Evolutionary conservation across 106 monocot species (phyloP).

Genomic region (Posidonia australis): DNA sequence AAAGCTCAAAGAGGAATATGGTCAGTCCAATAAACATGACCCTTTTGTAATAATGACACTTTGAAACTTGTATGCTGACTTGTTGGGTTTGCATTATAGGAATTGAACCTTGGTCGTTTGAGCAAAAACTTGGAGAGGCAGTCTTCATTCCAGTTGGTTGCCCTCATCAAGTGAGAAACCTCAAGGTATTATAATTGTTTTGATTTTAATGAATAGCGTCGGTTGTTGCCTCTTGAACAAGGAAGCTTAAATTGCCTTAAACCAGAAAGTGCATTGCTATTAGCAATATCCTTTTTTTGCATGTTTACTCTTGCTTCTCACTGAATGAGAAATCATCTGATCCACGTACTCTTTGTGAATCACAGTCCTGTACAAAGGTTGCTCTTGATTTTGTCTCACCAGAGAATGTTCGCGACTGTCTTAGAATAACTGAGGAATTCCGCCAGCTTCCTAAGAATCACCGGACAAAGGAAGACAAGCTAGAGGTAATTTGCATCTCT

Average conservation of each 20-base stretch:
- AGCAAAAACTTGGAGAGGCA: constrained; percentile 79
- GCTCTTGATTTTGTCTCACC: constrained; percentile 83
- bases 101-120: constrained; percentile 88
- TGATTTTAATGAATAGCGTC: not conserved
- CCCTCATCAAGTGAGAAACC: constrained; percentile 90
- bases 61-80: not conserved
- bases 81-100: constrained; percentile 21
- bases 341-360: not conserved
- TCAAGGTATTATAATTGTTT: constrained; percentile 40
- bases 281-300: not conserved
- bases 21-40: constrained; percentile 21
- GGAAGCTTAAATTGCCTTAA: not conserved
- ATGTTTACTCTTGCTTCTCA: not conserved
- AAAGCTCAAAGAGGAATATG: constrained; percentile 77
- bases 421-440: constrained; percentile 49
- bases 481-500: constrained; percentile 38
- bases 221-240: no score
- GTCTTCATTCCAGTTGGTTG: constrained; percentile 93
- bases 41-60: not conserved
- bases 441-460: constrained; percentile 55
- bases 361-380: constrained; percentile 71
- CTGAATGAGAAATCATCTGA: not conserved
- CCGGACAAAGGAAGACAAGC: constrained; percentile 59
- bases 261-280: no score
- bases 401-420: constrained; percentile 46